Evolutionary conservation across 345 rosid species (phyloP), one percentile per base, ranked within the genome.

Genomic region (Balakata baccata): DNA sequence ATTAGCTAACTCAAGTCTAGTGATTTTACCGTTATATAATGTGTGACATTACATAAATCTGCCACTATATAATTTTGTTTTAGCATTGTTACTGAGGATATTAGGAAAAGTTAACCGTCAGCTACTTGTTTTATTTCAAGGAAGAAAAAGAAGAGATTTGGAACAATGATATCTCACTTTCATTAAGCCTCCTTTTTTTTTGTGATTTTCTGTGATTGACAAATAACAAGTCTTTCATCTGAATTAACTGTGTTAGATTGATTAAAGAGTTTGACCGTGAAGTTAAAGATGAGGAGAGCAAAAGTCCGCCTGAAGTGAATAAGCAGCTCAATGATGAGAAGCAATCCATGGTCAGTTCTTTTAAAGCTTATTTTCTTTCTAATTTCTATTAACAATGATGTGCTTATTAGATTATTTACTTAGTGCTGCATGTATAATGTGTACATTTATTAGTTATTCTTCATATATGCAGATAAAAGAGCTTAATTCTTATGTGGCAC

Each of bases 291-390:
- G 97, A 89, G 79, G 98, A 90, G 87, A 70, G 78, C 78, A 84
- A 54, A 81, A 92, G 86, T 81, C 87, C 98, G 70, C 86, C 94
- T 47, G 88, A 94, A 80, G 88, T 90, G 41, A 92, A 85, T 75
- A 92, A 87, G 85, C 98, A 81, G 76, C 89, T 94, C 82, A 94
- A 90, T 68, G 98, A 94, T 59, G 98, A 92, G 85, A 94, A 94
- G 85, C 98, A 94, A 79, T 92, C 98, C 78, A 83, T 94, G 98
- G 98, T 90, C 63, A 80, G 92, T 81, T 69, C 38, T 51, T 64
- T 69, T 11, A 11, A 68, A 49, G 53, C 13, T 68, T 60, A 13
- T 62, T 72, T 11, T 53, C 34, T 29, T 29, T 29, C 34, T 29
- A 29, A 1, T 29, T 29, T 29, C 34, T 29, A 29, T 29, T 2